Conservation (phyloP, 495 filamentous ascomycete genomes). For the Penicillium turbatum region DNA sequence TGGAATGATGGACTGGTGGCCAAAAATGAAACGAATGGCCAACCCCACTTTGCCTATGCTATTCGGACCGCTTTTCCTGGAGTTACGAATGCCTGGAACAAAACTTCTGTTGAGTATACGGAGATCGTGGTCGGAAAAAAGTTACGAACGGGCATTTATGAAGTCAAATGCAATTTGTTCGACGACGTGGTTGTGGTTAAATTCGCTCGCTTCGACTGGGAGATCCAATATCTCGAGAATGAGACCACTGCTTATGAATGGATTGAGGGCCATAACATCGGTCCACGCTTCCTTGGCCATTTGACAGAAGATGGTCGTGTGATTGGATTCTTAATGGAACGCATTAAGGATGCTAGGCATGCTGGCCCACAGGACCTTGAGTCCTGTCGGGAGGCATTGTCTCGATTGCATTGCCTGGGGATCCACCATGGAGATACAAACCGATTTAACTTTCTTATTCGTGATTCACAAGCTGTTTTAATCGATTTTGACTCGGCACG, state of each 20-base stretch:
- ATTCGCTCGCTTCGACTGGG: not conserved
- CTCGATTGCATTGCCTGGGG: not conserved
- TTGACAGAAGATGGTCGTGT: constrained; percentile 40
- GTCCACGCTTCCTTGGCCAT: constrained; percentile 42
- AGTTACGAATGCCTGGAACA: constrained; percentile 26
- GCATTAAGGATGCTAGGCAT: constrained; percentile 26
- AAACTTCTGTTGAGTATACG: not conserved
- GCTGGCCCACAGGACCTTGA: constrained; percentile 10
- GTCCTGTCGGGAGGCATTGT: not conserved
- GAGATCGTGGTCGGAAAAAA: not conserved
- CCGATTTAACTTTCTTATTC: not conserved
- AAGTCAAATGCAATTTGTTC: not conserved
- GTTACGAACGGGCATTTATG: not conserved
- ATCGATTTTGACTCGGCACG: not conserved
- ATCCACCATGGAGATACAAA: not conserved
- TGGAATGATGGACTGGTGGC: constrained; percentile 28
- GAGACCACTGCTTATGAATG: not conserved
- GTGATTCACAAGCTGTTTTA: not conserved
- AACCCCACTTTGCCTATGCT: constrained; percentile 18
- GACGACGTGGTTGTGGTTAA: not conserved
- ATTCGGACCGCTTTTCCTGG: constrained; percentile 18
- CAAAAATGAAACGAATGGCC: constrained; percentile 13
- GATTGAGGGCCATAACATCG: constrained; percentile 16
- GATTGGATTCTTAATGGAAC: constrained; percentile 46
- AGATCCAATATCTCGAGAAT: not conserved